Evolutionary conservation across 257 asterid genomes (phyloP).

Genomic region (Solanum verrucosum): DNA sequence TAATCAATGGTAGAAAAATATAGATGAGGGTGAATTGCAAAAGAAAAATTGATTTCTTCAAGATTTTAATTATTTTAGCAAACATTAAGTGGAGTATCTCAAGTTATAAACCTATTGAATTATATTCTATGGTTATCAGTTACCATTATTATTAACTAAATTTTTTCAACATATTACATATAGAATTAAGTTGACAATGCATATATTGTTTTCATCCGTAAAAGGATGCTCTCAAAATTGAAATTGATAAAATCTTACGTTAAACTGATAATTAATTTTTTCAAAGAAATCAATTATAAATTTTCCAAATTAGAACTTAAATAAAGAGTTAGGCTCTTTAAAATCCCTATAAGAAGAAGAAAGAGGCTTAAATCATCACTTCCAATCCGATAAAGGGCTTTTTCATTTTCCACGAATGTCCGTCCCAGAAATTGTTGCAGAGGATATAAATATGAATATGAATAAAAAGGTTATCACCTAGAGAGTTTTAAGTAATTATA

Average conservation of each 20-base stretch:
- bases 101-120: not conserved
- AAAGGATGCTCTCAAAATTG: not conserved
- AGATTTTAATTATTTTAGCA: not conserved
- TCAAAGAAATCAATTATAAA: not conserved
- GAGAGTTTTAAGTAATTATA: no score
- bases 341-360: not conserved
- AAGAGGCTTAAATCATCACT: not conserved
- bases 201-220: not conserved
- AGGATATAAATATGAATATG: not conserved
- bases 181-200: not conserved
- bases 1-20: no score
- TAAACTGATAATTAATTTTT: no score
- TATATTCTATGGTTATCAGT: not conserved
- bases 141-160: no score
- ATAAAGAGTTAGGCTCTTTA: not conserved
- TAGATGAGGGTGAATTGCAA: not conserved
- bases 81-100: not conserved
- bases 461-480: no score
- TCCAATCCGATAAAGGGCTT: not conserved
- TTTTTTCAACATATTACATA: not conserved
- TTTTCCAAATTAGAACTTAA: not conserved
- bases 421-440: not conserved
- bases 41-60: not conserved
- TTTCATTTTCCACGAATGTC: not conserved
- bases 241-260: not conserved